These are phyloP conservation scores for Peziza echinospora DNA, from an alignment of 495 filamentous ascomycete genomes.

Conservation along the genomic window DNA sequence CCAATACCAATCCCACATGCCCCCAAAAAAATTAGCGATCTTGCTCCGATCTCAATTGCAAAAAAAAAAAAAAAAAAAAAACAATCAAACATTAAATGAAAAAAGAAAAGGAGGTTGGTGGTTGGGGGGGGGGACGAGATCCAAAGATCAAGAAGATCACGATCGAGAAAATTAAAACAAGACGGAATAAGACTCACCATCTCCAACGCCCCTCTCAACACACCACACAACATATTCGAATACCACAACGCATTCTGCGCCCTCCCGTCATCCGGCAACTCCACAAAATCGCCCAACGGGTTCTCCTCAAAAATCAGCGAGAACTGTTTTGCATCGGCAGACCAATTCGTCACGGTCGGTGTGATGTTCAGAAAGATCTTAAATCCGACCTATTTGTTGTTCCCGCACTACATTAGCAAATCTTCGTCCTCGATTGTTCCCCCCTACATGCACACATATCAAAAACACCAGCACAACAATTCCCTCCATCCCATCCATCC, in stretches of 20 bases:
- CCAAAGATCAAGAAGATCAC: background rate
- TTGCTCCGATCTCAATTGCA: slow-evolving; percentile 3
- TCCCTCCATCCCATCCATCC: no score
- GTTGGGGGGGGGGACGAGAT: background rate
- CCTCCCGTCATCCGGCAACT: slow-evolving; percentile 84
- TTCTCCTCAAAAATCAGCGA: slow-evolving; percentile 93
- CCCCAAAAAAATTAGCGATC: slow-evolving; percentile 12
- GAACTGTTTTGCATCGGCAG: slow-evolving; percentile 86
- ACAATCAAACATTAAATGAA: no score
- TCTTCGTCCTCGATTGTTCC: no score
- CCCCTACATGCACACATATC: background rate
- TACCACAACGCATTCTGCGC: slow-evolving; percentile 97
- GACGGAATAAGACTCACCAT: slow-evolving; percentile 41
- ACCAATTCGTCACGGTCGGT: slow-evolving; percentile 90
- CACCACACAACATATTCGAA: slow-evolving; percentile 88
- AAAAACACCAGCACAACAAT: no score
- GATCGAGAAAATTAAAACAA: background rate
- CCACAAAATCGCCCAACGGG: slow-evolving; percentile 89
- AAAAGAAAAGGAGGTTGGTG: no score
- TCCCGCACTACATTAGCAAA: background rate
- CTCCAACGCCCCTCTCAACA: slow-evolving; percentile 74
- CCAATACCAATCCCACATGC: slow-evolving; percentile 11
- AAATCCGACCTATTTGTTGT: slow-evolving; percentile 55
- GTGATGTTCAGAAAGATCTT: slow-evolving; percentile 98
- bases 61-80: no score